Base-by-base conservation (phyloP, 495 filamentous ascomycete genomes). In the Xylaria intraflava region DNA sequence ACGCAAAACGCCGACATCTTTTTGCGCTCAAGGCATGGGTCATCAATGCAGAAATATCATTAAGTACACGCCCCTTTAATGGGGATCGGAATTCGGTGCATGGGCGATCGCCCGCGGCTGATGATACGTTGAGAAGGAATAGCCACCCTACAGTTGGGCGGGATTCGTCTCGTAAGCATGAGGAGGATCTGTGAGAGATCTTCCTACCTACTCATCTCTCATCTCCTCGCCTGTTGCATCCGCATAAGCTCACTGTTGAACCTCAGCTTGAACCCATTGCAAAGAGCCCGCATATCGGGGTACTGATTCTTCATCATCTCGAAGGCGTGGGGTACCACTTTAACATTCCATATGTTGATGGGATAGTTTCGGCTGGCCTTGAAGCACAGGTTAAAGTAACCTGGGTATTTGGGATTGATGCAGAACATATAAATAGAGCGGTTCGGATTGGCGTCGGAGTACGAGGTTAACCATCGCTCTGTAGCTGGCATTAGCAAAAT, bases 381-480 rank as follows among this genome's bases (percentile, higher is more conserved):
- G 80, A 95, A 98, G 76, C 90, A 93, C 26, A 98, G 82, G 65
- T 75, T 84, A 72, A 97, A 98, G 72, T 95, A 97, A 36, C 94
- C 94, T 2, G 94, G 86, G 65, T 91, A 85, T 70, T 89, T 90
- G 36, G 86, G 78, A 62, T 96, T 89, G 65, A 93, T 82, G 77
- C 91, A 96, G 78, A 97, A 98, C 17, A 85, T 84, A 69, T 98
- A 98, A 41, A 87, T 86, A 43, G 87, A 93, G 51, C 93, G 88
- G 59, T 85, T 92, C 2, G 94, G 94, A 69, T 97, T 96, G 60
- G 93, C 93, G 71, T 92, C 85, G 59, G 89, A 89, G 72, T 97
- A 98, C 19, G 89, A 94, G 27, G 86, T 85, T 51, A 98, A 77
- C 92, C 92, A 98, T 76, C 85, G 84, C 69, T 96, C 94, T 96